A percentile compares a stretch with the other conserved stretches of the same genome.
Evolutionary conservation across 495 filamentous ascomycete species (phyloP).

Genomic region (Xylaria curta): DNA sequence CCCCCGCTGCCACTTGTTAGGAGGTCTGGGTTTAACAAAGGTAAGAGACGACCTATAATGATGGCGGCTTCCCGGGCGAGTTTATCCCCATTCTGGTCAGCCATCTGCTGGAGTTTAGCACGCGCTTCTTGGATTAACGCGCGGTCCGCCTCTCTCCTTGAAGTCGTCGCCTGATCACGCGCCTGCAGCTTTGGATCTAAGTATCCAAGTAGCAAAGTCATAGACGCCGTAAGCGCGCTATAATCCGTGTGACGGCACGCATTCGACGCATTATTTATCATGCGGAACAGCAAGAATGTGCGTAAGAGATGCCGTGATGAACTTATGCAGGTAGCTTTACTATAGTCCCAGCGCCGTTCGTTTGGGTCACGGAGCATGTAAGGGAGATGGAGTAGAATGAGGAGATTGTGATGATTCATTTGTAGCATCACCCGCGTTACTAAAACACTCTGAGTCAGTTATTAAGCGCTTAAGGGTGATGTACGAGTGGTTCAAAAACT

Average conservation of each 20-base stretch:
- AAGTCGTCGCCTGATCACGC: constrained; percentile 39
- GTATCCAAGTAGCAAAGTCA: constrained; percentile 53
- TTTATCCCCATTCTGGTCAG: constrained; percentile 45
- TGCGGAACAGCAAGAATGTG: constrained; percentile 49
- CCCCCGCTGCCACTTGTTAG: constrained; percentile 3
- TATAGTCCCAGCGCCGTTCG: constrained; percentile 55
- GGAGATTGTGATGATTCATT: constrained; percentile 53
- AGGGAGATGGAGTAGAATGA: constrained; percentile 53
- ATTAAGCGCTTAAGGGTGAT: background rate
- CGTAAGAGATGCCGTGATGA: constrained; percentile 50
- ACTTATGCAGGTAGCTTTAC: constrained; percentile 50
- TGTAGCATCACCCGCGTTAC: constrained; percentile 48
- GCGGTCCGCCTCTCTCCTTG: constrained; percentile 47
- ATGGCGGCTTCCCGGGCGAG: constrained; percentile 48
- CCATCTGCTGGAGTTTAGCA: constrained; percentile 48
- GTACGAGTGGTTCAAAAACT: background rate
- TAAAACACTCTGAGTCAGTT: constrained; percentile 9
- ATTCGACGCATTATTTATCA: constrained; percentile 40
- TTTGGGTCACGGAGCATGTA: constrained; percentile 53
- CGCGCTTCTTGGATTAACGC: constrained; percentile 41
- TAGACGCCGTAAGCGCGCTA: constrained; percentile 50
- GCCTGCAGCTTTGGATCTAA: constrained; percentile 41
- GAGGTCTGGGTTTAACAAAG: constrained; percentile 42
- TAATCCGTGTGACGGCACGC: constrained; percentile 55
- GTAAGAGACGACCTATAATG: constrained; percentile 52